A percentile compares a stretch with the other conserved stretches of the same genome.
Conservation (phyloP, 108 stramenopile species). For the Cylindrotheca closterium region DNA sequence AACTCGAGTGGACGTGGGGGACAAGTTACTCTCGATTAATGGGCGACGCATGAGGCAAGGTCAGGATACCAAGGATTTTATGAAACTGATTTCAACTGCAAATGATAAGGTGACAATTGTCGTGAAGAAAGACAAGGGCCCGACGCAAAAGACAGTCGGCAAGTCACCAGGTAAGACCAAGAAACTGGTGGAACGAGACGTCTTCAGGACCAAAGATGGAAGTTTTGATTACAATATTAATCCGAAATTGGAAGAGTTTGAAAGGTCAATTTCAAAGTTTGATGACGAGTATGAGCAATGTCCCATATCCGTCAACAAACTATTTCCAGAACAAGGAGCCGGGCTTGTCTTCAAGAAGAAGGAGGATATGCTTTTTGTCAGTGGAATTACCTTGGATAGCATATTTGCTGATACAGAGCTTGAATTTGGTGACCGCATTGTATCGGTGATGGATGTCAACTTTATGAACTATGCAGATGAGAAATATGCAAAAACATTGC, state of each 20-base stretch:
- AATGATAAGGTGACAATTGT: constrained; percentile 21
- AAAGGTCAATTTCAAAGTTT: background rate
- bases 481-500: background rate
- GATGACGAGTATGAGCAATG: constrained; percentile 13
- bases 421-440: constrained; percentile 22
- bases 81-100: constrained; percentile 16
- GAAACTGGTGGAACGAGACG: background rate
- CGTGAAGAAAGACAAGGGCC: constrained; percentile 16
- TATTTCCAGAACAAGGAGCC: constrained; percentile 10
- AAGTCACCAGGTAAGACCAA: background rate
- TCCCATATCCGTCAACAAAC: constrained; percentile 7
- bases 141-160: background rate
- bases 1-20: constrained; percentile 13
- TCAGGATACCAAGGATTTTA: constrained; percentile 4
- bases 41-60: constrained; percentile 10
- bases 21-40: constrained; percentile 19
- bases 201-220: background rate
- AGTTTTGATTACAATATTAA: constrained; percentile 17
- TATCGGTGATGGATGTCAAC: constrained; percentile 10
- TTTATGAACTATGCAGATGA: constrained; percentile 11
- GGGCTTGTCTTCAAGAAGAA: constrained; percentile 17
- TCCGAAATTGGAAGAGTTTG: background rate
- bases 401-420: constrained; percentile 13
- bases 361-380: constrained; percentile 20
- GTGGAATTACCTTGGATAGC: constrained; percentile 20